Percentiles rank a stretch among this genome's conserved stretches.
These are phyloP conservation scores for Candida xyloterini DNA, from an alignment of 805 yeast genomes.

Conservation along the genomic window DNA sequence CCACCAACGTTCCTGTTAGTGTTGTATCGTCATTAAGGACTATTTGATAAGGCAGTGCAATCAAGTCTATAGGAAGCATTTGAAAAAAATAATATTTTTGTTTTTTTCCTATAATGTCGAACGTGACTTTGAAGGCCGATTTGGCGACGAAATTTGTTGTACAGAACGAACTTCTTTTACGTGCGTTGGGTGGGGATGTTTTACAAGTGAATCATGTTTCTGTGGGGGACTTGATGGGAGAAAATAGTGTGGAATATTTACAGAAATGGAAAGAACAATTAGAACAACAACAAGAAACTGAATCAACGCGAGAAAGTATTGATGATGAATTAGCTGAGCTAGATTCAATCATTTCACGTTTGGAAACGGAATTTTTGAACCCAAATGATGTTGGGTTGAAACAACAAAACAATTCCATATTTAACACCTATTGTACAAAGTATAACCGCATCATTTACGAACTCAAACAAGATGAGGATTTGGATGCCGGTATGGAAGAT, in stretches of 20 bases:
- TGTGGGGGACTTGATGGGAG: slow-evolving; percentile 22
- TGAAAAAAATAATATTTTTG: slow-evolving; percentile 15
- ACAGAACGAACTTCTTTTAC: slow-evolving; percentile 31
- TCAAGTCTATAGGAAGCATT: slow-evolving; percentile 30
- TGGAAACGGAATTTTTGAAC: slow-evolving; percentile 24
- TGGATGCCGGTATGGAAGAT: slow-evolving; percentile 21
- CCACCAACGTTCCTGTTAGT: slow-evolving; percentile 38
- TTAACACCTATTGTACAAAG: slow-evolving; percentile 16
- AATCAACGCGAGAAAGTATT: not conserved
- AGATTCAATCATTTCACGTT: slow-evolving; percentile 10
- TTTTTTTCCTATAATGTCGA: slow-evolving; percentile 14
- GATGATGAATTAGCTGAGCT: slow-evolving; percentile 15
- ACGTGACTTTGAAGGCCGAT: slow-evolving; percentile 33
- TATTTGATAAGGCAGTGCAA: slow-evolving; percentile 31
- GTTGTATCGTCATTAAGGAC: slow-evolving; percentile 32
- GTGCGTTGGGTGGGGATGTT: slow-evolving; percentile 18
- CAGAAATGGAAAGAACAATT: slow-evolving; percentile 15
- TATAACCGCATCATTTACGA: slow-evolving; percentile 24
- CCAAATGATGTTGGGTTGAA: slow-evolving; percentile 19
- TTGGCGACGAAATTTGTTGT: slow-evolving; percentile 33
- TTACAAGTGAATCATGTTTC: not conserved
- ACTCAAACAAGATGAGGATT: slow-evolving; percentile 20
- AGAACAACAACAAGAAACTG: slow-evolving; percentile 9
- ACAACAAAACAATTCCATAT: slow-evolving; percentile 20
- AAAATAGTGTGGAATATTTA: slow-evolving; percentile 19